phyloP scores from a whole-genome alignment of 768 basidiomycete genomes.

The Mycena pura region DNA sequence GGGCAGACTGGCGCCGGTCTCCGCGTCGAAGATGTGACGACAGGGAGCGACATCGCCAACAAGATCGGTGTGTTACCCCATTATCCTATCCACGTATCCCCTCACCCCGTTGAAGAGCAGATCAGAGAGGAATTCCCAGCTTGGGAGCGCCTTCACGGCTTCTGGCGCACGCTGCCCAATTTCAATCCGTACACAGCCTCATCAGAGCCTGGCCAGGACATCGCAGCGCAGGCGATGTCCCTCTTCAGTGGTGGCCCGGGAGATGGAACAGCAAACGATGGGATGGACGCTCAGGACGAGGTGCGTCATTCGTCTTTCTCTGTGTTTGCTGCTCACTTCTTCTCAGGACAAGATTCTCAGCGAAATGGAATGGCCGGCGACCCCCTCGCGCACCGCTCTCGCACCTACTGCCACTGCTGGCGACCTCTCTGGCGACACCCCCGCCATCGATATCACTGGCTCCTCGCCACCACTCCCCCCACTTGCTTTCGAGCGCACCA shows the following conservation, averaged over 20 bases:
- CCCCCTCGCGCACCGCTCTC: no score
- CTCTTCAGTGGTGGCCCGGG: not conserved
- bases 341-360: no score
- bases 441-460: no score
- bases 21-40: not conserved
- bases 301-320: not conserved
- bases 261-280: not conserved
- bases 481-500: no score
- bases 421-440: no score
- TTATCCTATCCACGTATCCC: not conserved
- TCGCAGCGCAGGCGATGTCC: not conserved
- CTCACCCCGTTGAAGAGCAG: not conserved
- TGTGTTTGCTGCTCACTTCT: no score
- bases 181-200: constrained; percentile 12
- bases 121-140: not conserved
- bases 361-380: no score
- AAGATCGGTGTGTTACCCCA: constrained; percentile 1
- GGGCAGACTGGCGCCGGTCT: constrained; percentile 13
- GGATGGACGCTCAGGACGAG: not conserved
- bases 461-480: no score
- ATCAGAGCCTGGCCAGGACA: constrained; percentile 16
- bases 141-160: constrained; percentile 9
- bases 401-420: no score
- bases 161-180: constrained; percentile 13
- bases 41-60: constrained; percentile 1